Percentiles rank a stretch among this genome's conserved stretches.
Conservation (phyloP, 1,284 basidiomycete genomes). For the Ganoderma sinense region DNA sequence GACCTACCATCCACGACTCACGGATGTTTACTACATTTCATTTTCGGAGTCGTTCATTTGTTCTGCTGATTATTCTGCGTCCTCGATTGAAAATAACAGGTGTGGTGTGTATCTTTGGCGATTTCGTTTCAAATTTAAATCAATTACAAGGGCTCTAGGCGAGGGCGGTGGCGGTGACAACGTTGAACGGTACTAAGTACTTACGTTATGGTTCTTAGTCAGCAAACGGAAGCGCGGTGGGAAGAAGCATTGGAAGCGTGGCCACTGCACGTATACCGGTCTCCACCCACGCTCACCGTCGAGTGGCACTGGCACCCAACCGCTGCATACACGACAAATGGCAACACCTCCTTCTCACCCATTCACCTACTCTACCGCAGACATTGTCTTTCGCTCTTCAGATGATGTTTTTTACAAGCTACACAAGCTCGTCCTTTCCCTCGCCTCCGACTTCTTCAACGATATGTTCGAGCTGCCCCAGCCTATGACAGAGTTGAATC, state of each 20-base stretch:
- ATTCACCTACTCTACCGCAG: background rate
- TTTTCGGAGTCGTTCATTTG: too few relatives aligned
- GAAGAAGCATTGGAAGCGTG: too few relatives aligned
- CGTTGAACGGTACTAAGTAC: too few relatives aligned
- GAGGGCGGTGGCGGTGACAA: too few relatives aligned
- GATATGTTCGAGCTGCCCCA: constrained; percentile 47
- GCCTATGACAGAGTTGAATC: background rate
- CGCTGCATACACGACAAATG: background rate
- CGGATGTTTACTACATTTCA: too few relatives aligned
- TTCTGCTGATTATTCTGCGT: too few relatives aligned
- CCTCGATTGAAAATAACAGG: too few relatives aligned
- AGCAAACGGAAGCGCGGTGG: background rate
- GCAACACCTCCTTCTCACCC: background rate
- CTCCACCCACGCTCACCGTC: background rate
- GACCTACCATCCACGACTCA: too few relatives aligned
- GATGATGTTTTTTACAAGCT: constrained; percentile 38
- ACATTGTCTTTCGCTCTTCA: constrained; percentile 38
- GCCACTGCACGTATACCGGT: too few relatives aligned
- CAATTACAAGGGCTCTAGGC: too few relatives aligned
- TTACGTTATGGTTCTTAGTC: background rate
- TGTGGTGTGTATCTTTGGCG: too few relatives aligned
- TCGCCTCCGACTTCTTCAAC: constrained; percentile 50
- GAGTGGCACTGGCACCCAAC: background rate
- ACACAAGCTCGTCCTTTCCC: constrained; percentile 44
- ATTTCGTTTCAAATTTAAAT: too few relatives aligned